These are phyloP conservation scores for Cladorrhinum samala DNA, from an alignment of 495 filamentous ascomycete species.

Conservation along the genomic window DNA sequence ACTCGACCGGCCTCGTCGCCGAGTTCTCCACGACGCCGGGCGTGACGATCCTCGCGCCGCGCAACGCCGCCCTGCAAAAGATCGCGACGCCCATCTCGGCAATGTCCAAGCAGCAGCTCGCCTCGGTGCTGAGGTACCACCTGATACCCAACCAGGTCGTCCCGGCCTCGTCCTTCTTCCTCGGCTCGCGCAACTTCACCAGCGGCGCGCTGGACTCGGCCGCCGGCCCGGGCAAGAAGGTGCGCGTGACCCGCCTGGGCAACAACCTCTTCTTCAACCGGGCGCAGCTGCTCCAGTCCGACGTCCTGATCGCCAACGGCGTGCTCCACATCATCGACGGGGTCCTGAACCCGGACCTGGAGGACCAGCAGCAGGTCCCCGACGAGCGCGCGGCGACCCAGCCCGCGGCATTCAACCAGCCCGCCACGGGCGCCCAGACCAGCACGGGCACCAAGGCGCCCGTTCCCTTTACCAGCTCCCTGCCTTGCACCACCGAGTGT, in stretches of 20 bases:
- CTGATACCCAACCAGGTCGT: slow-evolving; percentile 44
- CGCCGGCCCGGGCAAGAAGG: slow-evolving; percentile 5
- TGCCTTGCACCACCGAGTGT: slow-evolving; percentile 28
- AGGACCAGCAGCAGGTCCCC: slow-evolving; percentile 36
- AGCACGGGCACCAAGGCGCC: slow-evolving; percentile 8
- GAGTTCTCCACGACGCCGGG: slow-evolving; percentile 36
- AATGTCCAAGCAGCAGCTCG: slow-evolving; percentile 39
- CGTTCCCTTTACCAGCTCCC: slow-evolving; percentile 35
- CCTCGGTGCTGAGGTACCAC: slow-evolving; percentile 49
- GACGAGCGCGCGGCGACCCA: slow-evolving; percentile 35
- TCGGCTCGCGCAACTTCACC: slow-evolving; percentile 42
- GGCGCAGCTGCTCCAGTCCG: slow-evolving; percentile 48
- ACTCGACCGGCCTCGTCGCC: slow-evolving; percentile 34
- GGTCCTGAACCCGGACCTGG: slow-evolving; percentile 51
- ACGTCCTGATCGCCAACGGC: slow-evolving; percentile 60
- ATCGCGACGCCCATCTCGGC: slow-evolving; percentile 46
- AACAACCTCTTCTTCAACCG: slow-evolving; percentile 38
- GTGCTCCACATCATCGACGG: slow-evolving; percentile 59
- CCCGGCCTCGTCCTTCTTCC: slow-evolving; percentile 41
- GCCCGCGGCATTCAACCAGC: slow-evolving; percentile 36
- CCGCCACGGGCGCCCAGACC: slow-evolving; percentile 30
- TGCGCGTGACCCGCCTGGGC: slow-evolving; percentile 9
- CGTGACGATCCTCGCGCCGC: slow-evolving; percentile 58
- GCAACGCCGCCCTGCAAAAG: slow-evolving; percentile 53
- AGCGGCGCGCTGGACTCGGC: slow-evolving; percentile 29